phyloP scores from a whole-genome alignment of 2,329 filamentous ascomycete species.

The Colletotrichum chrysophilum region DNA sequence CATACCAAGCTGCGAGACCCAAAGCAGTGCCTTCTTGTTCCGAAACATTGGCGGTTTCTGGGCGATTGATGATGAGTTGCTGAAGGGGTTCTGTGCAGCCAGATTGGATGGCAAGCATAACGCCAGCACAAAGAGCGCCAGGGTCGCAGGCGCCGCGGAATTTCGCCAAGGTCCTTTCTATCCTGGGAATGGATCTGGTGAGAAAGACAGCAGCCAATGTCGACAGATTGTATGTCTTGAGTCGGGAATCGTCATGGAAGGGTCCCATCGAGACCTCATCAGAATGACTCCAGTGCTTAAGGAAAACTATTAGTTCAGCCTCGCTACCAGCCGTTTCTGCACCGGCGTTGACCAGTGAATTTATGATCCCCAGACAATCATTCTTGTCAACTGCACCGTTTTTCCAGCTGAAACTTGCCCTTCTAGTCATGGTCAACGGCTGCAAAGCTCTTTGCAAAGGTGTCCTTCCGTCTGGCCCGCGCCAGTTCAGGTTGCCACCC shows the following conservation, averaged over 20 bases:
- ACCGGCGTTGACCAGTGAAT: fast-evolving
- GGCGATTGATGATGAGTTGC: not conserved
- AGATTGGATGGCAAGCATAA: not conserved
- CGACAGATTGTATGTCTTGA: not conserved
- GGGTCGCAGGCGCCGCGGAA: not conserved
- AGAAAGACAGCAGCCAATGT: fast-evolving
- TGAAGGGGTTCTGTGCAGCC: fast-evolving
- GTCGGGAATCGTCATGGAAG: not conserved
- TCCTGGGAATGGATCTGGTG: fast-evolving
- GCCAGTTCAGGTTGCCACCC: fast-evolving
- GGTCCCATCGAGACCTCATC: not conserved
- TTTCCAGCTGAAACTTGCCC: no score
- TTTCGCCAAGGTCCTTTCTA: fast-evolving
- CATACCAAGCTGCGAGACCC: fast-evolving
- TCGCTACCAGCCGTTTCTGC: not conserved
- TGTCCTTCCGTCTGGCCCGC: no score
- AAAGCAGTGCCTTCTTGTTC: fast-evolving
- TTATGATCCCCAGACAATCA: not conserved
- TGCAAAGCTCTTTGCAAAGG: not conserved
- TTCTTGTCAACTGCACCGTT: no score
- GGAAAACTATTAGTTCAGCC: fast-evolving
- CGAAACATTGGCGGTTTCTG: no score
- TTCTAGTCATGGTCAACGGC: no score
- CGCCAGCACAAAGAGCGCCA: not conserved
- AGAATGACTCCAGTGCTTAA: not conserved